A percentile compares a stretch with the other conserved stretches of the same genome.
phyloP scores from a whole-genome alignment of 2,329 filamentous ascomycete genomes.

The Hortaea werneckii region DNA sequence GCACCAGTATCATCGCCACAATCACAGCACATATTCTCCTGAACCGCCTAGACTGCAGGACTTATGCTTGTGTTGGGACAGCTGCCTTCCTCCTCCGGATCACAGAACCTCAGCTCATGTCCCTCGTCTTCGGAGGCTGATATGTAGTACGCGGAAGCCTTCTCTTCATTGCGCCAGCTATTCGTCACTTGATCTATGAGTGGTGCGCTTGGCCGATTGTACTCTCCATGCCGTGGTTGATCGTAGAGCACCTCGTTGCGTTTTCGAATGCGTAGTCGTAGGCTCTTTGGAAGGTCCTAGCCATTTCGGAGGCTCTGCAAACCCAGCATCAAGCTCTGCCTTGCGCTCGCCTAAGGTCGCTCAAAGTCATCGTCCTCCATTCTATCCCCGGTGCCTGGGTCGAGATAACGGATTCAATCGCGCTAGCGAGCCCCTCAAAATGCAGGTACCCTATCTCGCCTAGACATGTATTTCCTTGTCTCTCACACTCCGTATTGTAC shows the following conservation, averaged over 20 bases:
- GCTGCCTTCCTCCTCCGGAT: constrained; percentile 25
- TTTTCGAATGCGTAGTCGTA: neutral
- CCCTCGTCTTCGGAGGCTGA: constrained; percentile 7
- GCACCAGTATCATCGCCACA: constrained; percentile 19
- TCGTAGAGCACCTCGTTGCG: neutral
- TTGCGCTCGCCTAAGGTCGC: neutral
- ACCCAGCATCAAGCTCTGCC: neutral
- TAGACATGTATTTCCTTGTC: too few relatives aligned
- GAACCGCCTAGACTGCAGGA: constrained; percentile 11
- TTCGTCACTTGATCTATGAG: constrained; percentile 9
- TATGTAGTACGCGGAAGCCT: neutral
- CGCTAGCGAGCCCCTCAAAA: too few relatives aligned
- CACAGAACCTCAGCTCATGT: constrained; percentile 17
- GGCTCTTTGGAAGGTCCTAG: neutral
- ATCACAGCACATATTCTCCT: constrained; percentile 25
- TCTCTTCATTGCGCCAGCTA: constrained; percentile 5
- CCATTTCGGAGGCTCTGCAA: neutral
- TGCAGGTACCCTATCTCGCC: too few relatives aligned
- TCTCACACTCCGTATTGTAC: too few relatives aligned
- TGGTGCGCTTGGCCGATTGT: neutral
- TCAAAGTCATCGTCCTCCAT: neutral
- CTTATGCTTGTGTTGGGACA: constrained; percentile 13
- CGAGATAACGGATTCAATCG: too few relatives aligned
- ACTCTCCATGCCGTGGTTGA: neutral
- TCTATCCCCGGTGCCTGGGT: neutral